Base-by-base conservation (phyloP, 164 flowering plant species). In the Nymphaea thermarum region DNA sequence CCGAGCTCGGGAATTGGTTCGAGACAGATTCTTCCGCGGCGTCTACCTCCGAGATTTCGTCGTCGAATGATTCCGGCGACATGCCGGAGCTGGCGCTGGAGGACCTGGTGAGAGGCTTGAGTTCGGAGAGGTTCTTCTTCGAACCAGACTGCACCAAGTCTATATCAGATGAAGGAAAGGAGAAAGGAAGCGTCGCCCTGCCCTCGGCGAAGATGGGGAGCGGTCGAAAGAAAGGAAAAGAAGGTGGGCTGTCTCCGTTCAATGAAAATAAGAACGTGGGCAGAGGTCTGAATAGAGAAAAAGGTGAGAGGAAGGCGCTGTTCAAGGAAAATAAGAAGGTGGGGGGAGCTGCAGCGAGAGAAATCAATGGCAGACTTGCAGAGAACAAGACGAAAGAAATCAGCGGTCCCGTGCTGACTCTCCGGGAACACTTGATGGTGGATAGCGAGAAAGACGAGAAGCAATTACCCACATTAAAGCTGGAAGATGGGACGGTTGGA, bases 71-170 rank as follows among this genome's bases (percentile, higher is more conserved):
- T 11, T 65, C 69, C 3, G 76, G 68, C 4, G 79, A 17, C 4
- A 75, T 68, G 59, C 60, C 75, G 5, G 57, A 51, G 57, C 8
- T 41, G 42, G 64, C 15, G 7, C 16, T 76, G 57, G 89, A 83
- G 78, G 72, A 51, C 18, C 81, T 89, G 57, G 82, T 87, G 10
- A 71, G 77, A 3, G 90, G 90, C 51, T 63, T 82, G 60, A 60
- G 80, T 65, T 81, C 90, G 5, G 86, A 84, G 67, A 75, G 97
- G 77, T 81, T 91, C 66, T 84, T 89, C 62, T 86, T 87, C 18
- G 84, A 89, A 69, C 93, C 88, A 0, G 87, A 44, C 36, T 12
- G 76, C 62, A 79, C 91, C 1, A 86, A 80, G 43, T 83, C 89
- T 0, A 83, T 91, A 42, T 41, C 85, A 41, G 82, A 83, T 44